phyloP scores from a whole-genome alignment of 257 asterid species.

The Solanum neorickii region DNA sequence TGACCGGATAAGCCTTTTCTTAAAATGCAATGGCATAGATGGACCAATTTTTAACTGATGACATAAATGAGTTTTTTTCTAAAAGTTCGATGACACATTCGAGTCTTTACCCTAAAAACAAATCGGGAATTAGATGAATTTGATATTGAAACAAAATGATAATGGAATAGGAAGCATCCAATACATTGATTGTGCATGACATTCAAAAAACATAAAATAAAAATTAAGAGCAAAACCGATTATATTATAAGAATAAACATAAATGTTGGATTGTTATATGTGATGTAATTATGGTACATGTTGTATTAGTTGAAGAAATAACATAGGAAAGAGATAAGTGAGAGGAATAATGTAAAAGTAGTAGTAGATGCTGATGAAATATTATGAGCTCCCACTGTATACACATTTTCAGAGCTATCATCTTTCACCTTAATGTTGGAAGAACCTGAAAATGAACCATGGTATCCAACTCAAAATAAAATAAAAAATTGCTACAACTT shows the following conservation, averaged over 20 bases:
- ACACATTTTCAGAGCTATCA: slow-evolving; percentile 37
- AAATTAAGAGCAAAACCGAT: not conserved
- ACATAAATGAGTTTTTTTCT: too few species aligned
- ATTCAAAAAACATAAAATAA: not conserved
- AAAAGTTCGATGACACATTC: too few species aligned
- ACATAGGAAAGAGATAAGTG: not conserved
- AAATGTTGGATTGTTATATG: not conserved
- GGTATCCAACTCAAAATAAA: not conserved
- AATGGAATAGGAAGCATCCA: too few species aligned
- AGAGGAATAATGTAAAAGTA: not conserved
- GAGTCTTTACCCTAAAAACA: not conserved
- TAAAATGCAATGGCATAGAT: too few species aligned
- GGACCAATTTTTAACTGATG: too few species aligned
- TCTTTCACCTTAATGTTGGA: slow-evolving; percentile 68
- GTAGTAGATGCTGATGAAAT: slow-evolving; percentile 4
- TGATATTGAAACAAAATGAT: not conserved
- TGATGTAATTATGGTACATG: not conserved
- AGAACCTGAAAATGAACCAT: slow-evolving; percentile 33
- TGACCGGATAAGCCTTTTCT: too few species aligned
- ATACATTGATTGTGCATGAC: not conserved
- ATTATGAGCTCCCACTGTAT: slow-evolving; percentile 12
- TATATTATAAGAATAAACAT: not conserved
- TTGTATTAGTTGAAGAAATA: not conserved
- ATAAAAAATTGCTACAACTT: not conserved
- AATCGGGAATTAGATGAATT: not conserved